Evolutionary conservation across 129 eudicot species (phyloP).

Genomic region (Saussurea involucrata): DNA sequence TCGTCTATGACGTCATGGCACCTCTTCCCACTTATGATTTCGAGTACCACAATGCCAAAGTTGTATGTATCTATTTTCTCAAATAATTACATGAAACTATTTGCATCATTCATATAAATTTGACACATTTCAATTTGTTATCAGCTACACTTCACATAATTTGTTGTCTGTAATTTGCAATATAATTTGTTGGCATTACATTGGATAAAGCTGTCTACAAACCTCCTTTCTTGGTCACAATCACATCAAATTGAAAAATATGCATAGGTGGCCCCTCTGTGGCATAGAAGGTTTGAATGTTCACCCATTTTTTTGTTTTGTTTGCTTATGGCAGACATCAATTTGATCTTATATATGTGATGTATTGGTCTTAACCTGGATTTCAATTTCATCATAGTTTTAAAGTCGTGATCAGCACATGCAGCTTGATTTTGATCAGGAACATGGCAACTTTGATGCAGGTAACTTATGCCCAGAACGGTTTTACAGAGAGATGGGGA

Average conservation of each 20-base stretch:
- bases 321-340: neutral
- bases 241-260: neutral
- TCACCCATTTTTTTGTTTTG: neutral
- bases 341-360: neutral
- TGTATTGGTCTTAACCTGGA: neutral
- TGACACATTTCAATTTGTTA: too few relatives aligned
- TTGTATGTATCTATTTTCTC: too few relatives aligned
- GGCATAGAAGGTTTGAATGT: neutral
- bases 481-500: too few relatives aligned
- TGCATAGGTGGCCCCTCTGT: neutral
- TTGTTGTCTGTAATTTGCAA: neutral
- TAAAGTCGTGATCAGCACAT: too few relatives aligned
- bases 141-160: constrained; percentile 4
- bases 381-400: neutral
- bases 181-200: neutral
- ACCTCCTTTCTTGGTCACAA: neutral
- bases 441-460: too few relatives aligned
- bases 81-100: too few relatives aligned
- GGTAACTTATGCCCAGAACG: too few relatives aligned
- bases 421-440: too few relatives aligned
- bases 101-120: neutral
- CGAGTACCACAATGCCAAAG: too few relatives aligned
- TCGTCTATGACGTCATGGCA: too few relatives aligned
- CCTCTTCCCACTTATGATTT: too few relatives aligned
- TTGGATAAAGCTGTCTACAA: neutral